A percentile compares a stretch with the other conserved stretches of the same genome.
Conservation (phyloP, 208 protist species). For the Lotmaria passim region DNA sequence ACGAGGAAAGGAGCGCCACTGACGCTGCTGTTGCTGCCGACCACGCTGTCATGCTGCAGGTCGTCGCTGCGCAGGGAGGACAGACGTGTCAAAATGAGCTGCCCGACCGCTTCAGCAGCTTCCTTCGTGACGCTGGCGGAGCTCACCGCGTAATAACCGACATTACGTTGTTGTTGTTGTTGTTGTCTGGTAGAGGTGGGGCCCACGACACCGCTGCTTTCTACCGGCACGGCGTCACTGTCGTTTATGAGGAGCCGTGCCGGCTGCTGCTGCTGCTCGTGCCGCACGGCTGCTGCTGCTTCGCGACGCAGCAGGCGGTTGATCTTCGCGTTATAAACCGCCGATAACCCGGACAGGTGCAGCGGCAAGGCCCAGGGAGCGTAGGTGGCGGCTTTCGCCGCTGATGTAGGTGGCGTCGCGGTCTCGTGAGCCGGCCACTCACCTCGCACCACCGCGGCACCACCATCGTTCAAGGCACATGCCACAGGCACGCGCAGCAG, state of each 20-base stretch:
- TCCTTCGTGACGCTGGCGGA: slow-evolving; percentile 21
- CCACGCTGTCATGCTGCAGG: slow-evolving; percentile 20
- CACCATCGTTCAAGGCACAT: not conserved
- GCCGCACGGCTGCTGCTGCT: slow-evolving; percentile 10
- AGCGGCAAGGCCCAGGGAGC: slow-evolving; percentile 31
- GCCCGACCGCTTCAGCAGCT: slow-evolving; percentile 40
- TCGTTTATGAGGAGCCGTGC: slow-evolving; percentile 22
- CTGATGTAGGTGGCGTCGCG: not conserved
- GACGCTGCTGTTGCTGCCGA: slow-evolving; percentile 24
- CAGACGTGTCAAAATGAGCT: slow-evolving; percentile 43
- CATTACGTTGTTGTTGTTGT: slow-evolving; percentile 6
- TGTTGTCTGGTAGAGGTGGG: slow-evolving; percentile 1
- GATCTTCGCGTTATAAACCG: slow-evolving; percentile 32
- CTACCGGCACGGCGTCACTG: not conserved
- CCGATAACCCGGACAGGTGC: slow-evolving; percentile 31
- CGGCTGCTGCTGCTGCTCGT: slow-evolving; percentile 26
- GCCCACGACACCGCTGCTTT: not conserved
- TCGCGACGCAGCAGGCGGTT: slow-evolving; percentile 37
- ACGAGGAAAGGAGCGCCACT: slow-evolving; percentile 41
- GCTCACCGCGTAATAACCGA: slow-evolving; percentile 29
- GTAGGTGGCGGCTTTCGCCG: not conserved
- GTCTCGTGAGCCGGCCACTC: slow-evolving; percentile 1
- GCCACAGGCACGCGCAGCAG: slow-evolving; percentile 25
- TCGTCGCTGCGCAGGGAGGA: slow-evolving; percentile 25
- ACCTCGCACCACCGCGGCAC: not conserved